Evolutionary conservation across 306 rosid genomes (phyloP).

Genomic region (Pueraria montana): DNA sequence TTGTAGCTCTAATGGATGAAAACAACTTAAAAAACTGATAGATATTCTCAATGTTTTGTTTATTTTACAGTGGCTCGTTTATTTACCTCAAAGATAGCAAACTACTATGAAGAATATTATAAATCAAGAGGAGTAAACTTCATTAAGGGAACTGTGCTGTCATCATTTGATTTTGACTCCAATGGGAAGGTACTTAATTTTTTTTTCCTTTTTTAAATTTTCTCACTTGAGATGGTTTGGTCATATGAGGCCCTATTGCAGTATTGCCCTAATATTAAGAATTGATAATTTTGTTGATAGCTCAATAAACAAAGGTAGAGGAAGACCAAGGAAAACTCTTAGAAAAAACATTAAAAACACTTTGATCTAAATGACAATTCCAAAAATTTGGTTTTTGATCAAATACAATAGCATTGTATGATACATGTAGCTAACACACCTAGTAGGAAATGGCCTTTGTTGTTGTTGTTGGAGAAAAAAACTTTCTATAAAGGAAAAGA

Average conservation of each 20-base stretch:
- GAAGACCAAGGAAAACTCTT: conserved; percentile 13
- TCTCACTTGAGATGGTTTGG: conserved; percentile 7
- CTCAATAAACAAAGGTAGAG: neutral
- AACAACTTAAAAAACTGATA: conserved; percentile 28
- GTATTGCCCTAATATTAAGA: neutral
- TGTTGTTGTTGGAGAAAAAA: neutral
- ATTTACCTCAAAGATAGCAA: conserved; percentile 90
- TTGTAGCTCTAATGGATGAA: neutral
- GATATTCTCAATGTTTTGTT: conserved; percentile 19
- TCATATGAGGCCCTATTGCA: neutral
- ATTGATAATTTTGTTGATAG: neutral
- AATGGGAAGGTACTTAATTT: conserved; percentile 70
- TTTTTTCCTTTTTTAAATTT: neutral
- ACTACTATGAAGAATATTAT: conserved; percentile 88
- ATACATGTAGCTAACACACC: neutral
- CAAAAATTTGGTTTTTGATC: neutral
- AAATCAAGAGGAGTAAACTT: conserved; percentile 85
- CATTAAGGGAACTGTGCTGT: conserved; percentile 86
- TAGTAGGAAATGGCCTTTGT: neutral
- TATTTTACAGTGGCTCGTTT: conserved; percentile 91
- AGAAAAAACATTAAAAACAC: conserved; percentile 3
- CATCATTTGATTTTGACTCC: conserved; percentile 85
- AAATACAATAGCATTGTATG: neutral
- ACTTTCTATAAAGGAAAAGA: neutral
- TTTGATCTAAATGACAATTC: neutral